phyloP scores from a whole-genome alignment of 2,329 filamentous ascomycete species.

The Lecanicillium sp. region DNA sequence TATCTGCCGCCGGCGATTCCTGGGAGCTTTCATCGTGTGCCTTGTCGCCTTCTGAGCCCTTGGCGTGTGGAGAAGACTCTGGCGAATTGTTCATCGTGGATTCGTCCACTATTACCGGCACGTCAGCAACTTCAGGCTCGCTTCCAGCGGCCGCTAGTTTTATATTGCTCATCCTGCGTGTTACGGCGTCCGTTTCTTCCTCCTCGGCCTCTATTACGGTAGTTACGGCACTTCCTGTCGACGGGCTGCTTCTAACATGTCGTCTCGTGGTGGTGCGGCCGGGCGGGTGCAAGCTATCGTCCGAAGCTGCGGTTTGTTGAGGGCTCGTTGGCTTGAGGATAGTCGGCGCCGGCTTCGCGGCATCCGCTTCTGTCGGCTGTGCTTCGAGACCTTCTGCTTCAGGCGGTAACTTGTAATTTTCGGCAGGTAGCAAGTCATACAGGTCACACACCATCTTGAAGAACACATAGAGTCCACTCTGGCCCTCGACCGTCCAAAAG shows the following conservation, averaged over 20 bases:
- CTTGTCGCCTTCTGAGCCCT: too few species aligned
- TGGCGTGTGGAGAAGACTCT: too few species aligned
- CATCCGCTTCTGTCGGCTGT: slow-evolving; percentile 31
- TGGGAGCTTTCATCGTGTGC: too few species aligned
- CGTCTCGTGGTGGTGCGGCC: slow-evolving; percentile 67
- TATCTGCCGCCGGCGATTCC: too few species aligned
- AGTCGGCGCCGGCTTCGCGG: slow-evolving; percentile 24
- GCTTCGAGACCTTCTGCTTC: slow-evolving; percentile 81
- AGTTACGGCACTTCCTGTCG: slow-evolving; percentile 68
- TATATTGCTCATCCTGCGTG: slow-evolving; percentile 37
- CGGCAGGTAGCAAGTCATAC: slow-evolving; percentile 80
- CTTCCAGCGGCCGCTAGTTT: slow-evolving; percentile 38
- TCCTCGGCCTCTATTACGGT: slow-evolving; percentile 80
- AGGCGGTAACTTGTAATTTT: slow-evolving; percentile 91
- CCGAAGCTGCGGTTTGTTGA: slow-evolving; percentile 26
- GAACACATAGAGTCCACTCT: slow-evolving; percentile 88
- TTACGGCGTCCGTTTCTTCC: slow-evolving; percentile 50
- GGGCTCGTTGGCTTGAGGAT: slow-evolving; percentile 28
- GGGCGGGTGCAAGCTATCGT: slow-evolving; percentile 45
- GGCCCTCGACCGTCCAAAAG: slow-evolving; percentile 87
- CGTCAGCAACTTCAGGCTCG: slow-evolving; percentile 31
- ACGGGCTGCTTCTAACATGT: slow-evolving; percentile 73
- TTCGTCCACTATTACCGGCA: slow-evolving; percentile 29
- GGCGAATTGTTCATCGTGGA: slow-evolving; percentile 4
- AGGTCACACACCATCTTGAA: slow-evolving; percentile 96